Evolutionary conservation across 1,139 yeast species (phyloP).

Genomic region (Kodamaea plutei): DNA sequence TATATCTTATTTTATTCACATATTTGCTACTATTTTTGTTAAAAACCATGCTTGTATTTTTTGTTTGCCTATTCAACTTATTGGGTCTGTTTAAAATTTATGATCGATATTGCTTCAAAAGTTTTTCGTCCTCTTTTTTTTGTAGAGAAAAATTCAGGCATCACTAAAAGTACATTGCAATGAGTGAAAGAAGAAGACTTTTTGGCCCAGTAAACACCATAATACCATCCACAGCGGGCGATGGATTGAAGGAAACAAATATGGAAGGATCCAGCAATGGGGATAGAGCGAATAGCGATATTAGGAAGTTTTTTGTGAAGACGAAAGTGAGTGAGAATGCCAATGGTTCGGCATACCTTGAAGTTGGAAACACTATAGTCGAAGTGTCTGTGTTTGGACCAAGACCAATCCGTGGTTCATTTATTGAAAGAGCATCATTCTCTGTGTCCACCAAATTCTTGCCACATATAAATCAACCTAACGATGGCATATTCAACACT

Average conservation of each 20-base stretch:
- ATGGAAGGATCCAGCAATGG: slow-evolving; percentile 3
- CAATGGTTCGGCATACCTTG: slow-evolving; percentile 81
- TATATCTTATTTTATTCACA: too few relatives aligned
- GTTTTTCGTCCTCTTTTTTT: too few relatives aligned
- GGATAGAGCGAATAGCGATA: slow-evolving; percentile 16
- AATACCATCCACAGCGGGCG: too few relatives aligned
- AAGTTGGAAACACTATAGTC: slow-evolving; percentile 57
- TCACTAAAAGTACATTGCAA: too few relatives aligned
- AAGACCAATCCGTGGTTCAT: slow-evolving; percentile 76
- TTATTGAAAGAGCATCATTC: slow-evolving; percentile 63
- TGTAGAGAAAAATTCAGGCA: too few relatives aligned
- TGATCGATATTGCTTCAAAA: too few relatives aligned
- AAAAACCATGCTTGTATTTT: too few relatives aligned
- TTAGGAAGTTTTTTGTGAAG: slow-evolving; percentile 45
- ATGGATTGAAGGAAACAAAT: slow-evolving; percentile 2
- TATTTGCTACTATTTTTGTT: too few relatives aligned
- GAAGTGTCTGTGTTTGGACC: slow-evolving; percentile 85
- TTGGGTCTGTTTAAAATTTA: too few relatives aligned
- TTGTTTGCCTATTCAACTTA: too few relatives aligned
- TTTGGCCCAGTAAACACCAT: slow-evolving; percentile 61
- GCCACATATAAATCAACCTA: slow-evolving; percentile 45
- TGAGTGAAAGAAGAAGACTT: slow-evolving; percentile 65
- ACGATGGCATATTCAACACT: slow-evolving; percentile 24
- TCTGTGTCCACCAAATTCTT: slow-evolving; percentile 63
- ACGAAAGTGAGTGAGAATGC: slow-evolving; percentile 66